A percentile compares a stretch with the other conserved stretches of the same genome.
Evolutionary conservation across 2,329 filamentous ascomycete genomes (phyloP).

Genomic region (Zopfia rhizophila): DNA sequence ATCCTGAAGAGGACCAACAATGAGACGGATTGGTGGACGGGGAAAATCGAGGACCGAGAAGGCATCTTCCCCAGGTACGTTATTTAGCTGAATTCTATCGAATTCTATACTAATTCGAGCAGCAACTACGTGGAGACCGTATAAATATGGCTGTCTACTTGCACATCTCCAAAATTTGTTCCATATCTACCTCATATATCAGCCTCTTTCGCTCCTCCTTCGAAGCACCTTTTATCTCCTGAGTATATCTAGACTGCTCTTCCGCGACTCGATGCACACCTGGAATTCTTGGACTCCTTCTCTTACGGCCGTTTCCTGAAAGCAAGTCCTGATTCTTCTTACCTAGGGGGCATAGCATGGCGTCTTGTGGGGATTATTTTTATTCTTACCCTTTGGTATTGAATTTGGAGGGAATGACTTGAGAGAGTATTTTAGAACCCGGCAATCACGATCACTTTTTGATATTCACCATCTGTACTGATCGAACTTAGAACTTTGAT

Average conservation of each 20-base stretch:
- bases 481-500: no score
- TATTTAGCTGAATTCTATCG: not conserved
- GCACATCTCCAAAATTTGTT: constrained; percentile 1
- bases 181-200: not conserved
- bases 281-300: not conserved
- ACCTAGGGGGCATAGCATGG: constrained; percentile 23
- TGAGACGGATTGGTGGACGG: constrained; percentile 98
- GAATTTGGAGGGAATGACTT: no score
- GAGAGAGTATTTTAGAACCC: no score
- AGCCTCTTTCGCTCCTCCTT: not conserved
- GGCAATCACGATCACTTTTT: no score
- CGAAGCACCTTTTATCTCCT: not conserved
- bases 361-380: constrained; percentile 16
- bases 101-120: constrained; percentile 7
- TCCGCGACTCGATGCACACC: not conserved
- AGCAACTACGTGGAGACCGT: constrained; percentile 55
- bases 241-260: not conserved
- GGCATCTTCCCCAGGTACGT: constrained; percentile 89
- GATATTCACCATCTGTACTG: no score
- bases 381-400: no score
- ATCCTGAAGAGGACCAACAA: constrained; percentile 95
- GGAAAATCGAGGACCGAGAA: constrained; percentile 82
- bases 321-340: constrained; percentile 2
- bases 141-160: no score
- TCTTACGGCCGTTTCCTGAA: not conserved